Evolutionary conservation across 2,329 filamentous ascomycete species (phyloP).

Genomic region (Akanthomyces uredinophilus): DNA sequence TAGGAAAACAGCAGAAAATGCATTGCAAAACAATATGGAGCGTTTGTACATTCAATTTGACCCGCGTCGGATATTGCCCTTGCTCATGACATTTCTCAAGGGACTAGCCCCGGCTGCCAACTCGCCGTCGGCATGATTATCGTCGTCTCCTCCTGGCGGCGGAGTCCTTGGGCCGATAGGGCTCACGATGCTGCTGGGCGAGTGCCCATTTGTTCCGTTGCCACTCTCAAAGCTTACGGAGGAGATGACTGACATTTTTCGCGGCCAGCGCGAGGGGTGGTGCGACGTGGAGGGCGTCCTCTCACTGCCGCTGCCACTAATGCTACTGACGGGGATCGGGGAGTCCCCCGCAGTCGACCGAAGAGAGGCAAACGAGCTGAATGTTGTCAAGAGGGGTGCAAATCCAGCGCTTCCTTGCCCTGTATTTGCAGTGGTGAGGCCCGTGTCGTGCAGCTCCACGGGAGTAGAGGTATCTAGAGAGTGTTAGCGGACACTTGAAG

Average conservation of each 20-base stretch:
- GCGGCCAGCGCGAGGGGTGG: neutral
- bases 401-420: constrained; percentile 29
- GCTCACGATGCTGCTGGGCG: neutral
- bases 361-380: neutral
- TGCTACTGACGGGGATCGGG: neutral
- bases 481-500: neutral
- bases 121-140: neutral
- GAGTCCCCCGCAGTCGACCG: neutral
- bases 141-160: neutral
- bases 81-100: neutral
- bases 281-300: neutral
- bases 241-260: neutral
- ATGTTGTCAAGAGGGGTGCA: constrained; percentile 19
- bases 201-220: neutral
- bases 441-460: constrained; percentile 42
- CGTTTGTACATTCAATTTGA: no score
- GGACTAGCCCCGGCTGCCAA: neutral
- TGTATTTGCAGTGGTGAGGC: constrained; percentile 35
- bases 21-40: neutral
- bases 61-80: neutral
- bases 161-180: neutral
- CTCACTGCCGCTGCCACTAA: neutral
- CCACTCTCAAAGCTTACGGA: neutral
- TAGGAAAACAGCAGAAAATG: neutral
- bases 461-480: constrained; percentile 37